Percentiles rank a stretch among this genome's conserved stretches.
Conservation (phyloP, 2,329 filamentous ascomycete genomes). For the Lachnellula suecica region DNA sequence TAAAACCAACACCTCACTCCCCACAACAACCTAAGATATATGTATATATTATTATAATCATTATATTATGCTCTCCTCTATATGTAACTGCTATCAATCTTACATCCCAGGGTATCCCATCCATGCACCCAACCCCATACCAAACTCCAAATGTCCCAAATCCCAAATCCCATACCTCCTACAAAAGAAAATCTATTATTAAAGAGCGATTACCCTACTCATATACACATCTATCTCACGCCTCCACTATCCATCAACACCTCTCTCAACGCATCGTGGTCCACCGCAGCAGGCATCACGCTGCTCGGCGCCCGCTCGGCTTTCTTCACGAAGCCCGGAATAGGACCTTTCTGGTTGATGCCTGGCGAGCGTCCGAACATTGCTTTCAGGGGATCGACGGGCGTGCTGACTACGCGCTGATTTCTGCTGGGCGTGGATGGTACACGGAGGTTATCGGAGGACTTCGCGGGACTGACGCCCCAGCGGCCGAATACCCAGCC, state of each 20-base stretch:
- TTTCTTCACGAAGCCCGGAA: slow-evolving; percentile 65
- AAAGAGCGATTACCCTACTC: neutral
- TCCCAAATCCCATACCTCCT: neutral
- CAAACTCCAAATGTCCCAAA: neutral
- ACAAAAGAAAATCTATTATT: neutral
- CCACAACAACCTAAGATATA: too few relatives aligned
- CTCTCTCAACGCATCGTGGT: slow-evolving; percentile 32
- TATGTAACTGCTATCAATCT: neutral
- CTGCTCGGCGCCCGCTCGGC: slow-evolving; percentile 29
- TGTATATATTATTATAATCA: neutral
- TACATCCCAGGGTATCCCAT: neutral
- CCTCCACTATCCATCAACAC: slow-evolving; percentile 21
- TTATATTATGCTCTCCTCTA: neutral
- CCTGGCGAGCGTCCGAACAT: slow-evolving; percentile 58
- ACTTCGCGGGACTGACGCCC: slow-evolving; percentile 51
- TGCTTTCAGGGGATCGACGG: slow-evolving; percentile 34
- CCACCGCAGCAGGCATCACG: slow-evolving; percentile 27
- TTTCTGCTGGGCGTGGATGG: neutral
- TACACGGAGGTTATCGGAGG: slow-evolving; percentile 18
- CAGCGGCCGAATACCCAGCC: slow-evolving; percentile 66
- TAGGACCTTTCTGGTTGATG: slow-evolving; percentile 75
- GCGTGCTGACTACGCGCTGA: slow-evolving; percentile 31
- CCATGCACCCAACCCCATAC: neutral
- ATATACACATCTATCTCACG: neutral
- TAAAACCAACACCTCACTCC: too few relatives aligned